These are phyloP conservation scores for Pichia sp. DNA, from an alignment of 1,139 yeast species.

Conservation along the genomic window DNA sequence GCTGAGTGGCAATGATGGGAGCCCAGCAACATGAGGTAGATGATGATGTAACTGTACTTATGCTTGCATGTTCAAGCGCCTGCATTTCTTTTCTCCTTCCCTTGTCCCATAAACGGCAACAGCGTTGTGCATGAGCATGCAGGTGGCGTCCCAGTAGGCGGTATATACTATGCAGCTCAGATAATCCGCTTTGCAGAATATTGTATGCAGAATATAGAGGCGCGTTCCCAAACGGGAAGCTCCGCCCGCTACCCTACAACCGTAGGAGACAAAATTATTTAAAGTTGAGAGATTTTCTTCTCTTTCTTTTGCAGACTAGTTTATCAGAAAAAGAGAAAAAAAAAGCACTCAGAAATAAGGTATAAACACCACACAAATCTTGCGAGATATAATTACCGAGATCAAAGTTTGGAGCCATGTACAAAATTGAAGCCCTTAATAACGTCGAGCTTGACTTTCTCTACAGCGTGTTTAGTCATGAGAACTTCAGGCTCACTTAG, in stretches of 20 bases:
- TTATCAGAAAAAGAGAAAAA: not conserved
- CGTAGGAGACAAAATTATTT: not conserved
- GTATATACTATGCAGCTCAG: not conserved
- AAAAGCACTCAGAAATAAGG: not conserved
- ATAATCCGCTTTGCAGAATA: not conserved
- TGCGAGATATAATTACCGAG: not conserved
- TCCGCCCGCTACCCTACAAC: not conserved
- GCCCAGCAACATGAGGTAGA: too few species aligned
- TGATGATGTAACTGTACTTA: too few species aligned
- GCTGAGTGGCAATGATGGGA: too few species aligned
- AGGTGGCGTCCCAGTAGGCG: not conserved
- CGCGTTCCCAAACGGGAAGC: not conserved
- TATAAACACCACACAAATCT: not conserved
- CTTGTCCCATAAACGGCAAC: not conserved
- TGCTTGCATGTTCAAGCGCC: too few species aligned
- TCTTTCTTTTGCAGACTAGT: not conserved
- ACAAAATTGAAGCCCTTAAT: slow-evolving; percentile 60
- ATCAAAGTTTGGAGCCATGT: slow-evolving; percentile 43
- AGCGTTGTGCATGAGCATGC: not conserved
- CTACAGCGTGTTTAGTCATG: slow-evolving; percentile 49
- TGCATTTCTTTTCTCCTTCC: not conserved
- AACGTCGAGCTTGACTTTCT: slow-evolving; percentile 53
- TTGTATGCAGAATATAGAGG: not conserved
- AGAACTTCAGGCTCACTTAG: slow-evolving; percentile 41
- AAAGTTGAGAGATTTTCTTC: not conserved